Evolutionary conservation across 2,329 filamentous ascomycete species (phyloP).

Genomic region (Madurella fahalii): DNA sequence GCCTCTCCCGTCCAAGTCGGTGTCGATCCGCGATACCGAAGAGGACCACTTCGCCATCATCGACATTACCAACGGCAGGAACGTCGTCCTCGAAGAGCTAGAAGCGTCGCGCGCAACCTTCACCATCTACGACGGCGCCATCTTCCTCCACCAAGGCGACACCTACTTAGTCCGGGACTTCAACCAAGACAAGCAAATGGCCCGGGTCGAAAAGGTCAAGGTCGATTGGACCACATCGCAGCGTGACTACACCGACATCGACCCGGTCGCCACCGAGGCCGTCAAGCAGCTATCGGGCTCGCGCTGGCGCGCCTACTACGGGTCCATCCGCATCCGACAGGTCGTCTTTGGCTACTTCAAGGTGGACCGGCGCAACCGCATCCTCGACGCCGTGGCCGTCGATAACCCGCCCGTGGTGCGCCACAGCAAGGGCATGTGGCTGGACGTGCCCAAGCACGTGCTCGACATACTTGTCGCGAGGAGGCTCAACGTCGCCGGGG

Average conservation of each 20-base stretch:
- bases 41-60: constrained; percentile 94
- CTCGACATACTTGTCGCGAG: constrained; percentile 72
- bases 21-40: constrained; percentile 82
- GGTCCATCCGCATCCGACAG: constrained; percentile 78
- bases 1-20: constrained; percentile 74
- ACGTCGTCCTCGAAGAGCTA: constrained; percentile 88
- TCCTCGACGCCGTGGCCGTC: constrained; percentile 87
- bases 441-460: constrained; percentile 77
- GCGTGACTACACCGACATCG: constrained; percentile 89
- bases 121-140: constrained; percentile 93
- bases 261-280: constrained; percentile 86
- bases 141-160: constrained; percentile 93
- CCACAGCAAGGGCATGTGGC: constrained; percentile 87
- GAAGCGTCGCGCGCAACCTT: constrained; percentile 93
- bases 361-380: constrained; percentile 76
- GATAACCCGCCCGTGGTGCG: constrained; percentile 89
- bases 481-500: constrained; percentile 75
- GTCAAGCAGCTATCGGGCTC: constrained; percentile 67
- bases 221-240: constrained; percentile 95
- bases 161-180: constrained; percentile 92
- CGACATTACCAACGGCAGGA: constrained; percentile 77
- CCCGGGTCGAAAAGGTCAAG: constrained; percentile 81
- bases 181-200: constrained; percentile 71
- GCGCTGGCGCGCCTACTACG: constrained; percentile 72
- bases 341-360: constrained; percentile 98